Evolutionary conservation across 148 eudicot species (phyloP).

Genomic region (Diospyros lotus): DNA sequence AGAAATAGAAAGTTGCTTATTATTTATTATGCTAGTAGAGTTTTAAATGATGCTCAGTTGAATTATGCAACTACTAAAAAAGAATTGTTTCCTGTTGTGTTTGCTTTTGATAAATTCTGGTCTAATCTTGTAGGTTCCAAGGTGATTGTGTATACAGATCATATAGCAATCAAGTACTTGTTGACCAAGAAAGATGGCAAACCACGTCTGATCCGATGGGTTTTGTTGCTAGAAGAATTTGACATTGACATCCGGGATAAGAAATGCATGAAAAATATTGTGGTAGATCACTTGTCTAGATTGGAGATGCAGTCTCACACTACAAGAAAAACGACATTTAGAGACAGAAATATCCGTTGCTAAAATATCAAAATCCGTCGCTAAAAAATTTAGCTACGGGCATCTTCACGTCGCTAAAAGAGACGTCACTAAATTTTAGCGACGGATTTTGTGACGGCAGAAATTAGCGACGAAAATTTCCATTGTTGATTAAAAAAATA

Average conservation of each 20-base stretch:
- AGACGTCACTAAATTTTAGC: too few species aligned
- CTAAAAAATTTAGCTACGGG: too few species aligned
- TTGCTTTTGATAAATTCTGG: not conserved
- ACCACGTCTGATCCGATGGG: not conserved
- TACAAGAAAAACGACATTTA: too few species aligned
- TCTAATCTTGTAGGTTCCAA: not conserved
- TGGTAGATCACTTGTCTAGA: not conserved
- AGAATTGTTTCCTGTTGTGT: not conserved
- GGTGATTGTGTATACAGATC: not conserved
- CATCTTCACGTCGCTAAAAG: too few species aligned
- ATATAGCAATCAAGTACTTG: conserved; percentile 1
- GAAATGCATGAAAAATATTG: not conserved
- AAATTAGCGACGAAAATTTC: too few species aligned
- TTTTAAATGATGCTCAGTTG: not conserved
- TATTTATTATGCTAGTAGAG: not conserved
- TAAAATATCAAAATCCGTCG: too few species aligned
- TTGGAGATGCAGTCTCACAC: not conserved
- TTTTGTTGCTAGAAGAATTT: conserved; percentile 3
- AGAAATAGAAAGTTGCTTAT: not conserved
- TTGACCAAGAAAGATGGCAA: conserved; percentile 4
- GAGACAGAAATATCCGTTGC: too few species aligned
- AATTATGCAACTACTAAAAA: conserved; percentile 6
- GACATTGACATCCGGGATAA: not conserved
- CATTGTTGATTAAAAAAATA: too few species aligned
- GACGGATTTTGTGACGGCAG: too few species aligned